phyloP scores from a whole-genome alignment of 1,284 basidiomycete species.

The Trametes hirsuta region DNA sequence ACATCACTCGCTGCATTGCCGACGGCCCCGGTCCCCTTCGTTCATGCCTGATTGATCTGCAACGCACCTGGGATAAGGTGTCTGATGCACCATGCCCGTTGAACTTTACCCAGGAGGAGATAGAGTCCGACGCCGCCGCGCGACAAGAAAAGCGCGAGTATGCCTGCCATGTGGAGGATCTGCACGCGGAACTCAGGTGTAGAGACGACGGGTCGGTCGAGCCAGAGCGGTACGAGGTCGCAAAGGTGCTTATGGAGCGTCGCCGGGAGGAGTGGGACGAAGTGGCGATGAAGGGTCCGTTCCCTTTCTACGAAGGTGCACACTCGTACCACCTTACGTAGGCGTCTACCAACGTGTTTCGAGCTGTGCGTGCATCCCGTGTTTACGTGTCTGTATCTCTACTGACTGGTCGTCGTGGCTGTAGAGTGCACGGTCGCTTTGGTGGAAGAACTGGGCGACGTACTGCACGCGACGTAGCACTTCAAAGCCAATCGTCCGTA shows the following conservation, averaged over 20 bases:
- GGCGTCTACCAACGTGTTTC: no score
- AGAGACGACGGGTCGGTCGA: not conserved
- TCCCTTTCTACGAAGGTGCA: not conserved
- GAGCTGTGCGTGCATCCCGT: no score
- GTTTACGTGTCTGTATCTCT: no score
- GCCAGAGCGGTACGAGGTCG: not conserved
- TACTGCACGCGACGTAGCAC: no score
- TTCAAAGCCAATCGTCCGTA: no score
- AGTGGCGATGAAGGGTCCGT: not conserved
- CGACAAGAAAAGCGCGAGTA: constrained; percentile 2
- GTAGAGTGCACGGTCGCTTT: no score
- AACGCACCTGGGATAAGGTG: constrained; percentile 6
- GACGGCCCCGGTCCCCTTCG: constrained; percentile 11
- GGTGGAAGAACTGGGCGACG: no score
- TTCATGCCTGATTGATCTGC: not conserved
- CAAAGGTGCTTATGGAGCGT: not conserved
- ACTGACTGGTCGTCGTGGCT: no score
- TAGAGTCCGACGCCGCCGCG: not conserved
- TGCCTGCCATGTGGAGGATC: not conserved
- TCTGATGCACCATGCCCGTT: constrained; percentile 8
- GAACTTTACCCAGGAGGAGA: constrained; percentile 9
- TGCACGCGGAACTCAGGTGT: not conserved
- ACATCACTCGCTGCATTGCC: constrained; percentile 10
- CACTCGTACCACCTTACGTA: not conserved
- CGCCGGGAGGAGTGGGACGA: not conserved